Evolutionary conservation across 2,329 filamentous ascomycete genomes (phyloP), one percentile per base, ranked within the genome.

Genomic region (Leptodontidium sp.): DNA sequence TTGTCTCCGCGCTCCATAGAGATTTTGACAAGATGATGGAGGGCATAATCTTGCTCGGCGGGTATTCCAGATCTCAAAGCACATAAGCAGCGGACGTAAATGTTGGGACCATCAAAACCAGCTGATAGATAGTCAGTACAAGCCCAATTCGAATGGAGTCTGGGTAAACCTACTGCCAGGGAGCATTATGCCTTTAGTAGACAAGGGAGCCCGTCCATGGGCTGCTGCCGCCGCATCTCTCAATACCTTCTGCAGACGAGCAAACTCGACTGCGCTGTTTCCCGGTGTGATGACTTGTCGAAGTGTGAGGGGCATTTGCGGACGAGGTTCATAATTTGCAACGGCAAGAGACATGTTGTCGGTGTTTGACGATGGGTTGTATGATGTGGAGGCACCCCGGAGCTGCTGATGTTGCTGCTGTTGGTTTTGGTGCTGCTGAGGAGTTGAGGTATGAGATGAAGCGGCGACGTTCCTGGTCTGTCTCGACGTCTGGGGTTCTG

Each of bases 1-100:
- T 97, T 97, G 78, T 98, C 96, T 57, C 95, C 95, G 53, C 94
- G 88, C 79, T 98, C 94, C 77, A 91, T 96, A 0, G 94, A 98
- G 35, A 98, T 98, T 78, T 97, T 97, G 69, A 98, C 94, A 4
- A 98, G 83, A 76, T 98, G 95, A 75, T 97, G 93, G 12, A 98
- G 84, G 0, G 94, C 95, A 80, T 97, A 98, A n/a, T 93, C 90
- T 75, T 98, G 92, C 78, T 99, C 95, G 14, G 90, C 87, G 3
- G 87, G 87, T 32, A 97, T 88, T 2, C 89, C 88, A 15, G 93
- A 97, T 71, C 92, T 91, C 32, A 99, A 83, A 4, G 94, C 91
- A 74, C 94, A 90, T 47, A 97, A 86, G 71, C 93, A 97, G 53
- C 94, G 90, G 61, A 95, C 91, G 77, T 98, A 98, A 72, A 98